Conservation (phyloP, 2,329 filamentous ascomycete species). For the Pezicula radicicola region DNA sequence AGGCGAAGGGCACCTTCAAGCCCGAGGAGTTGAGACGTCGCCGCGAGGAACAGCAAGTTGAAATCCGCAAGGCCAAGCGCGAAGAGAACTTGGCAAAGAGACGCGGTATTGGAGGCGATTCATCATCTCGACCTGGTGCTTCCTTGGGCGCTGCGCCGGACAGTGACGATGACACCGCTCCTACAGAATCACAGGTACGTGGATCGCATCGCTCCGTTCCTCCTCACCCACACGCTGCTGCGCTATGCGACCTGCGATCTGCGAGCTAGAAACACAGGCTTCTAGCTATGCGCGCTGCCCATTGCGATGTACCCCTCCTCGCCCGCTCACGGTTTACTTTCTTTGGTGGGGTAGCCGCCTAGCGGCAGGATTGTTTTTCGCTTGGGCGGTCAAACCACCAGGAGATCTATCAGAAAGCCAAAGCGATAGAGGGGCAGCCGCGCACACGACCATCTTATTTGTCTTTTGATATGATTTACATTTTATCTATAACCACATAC, state of each 20-base stretch:
- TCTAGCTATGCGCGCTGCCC: too few relatives aligned
- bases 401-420: slow-evolving; percentile 6
- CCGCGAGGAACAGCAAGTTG: slow-evolving; percentile 98
- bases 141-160: slow-evolving; percentile 86
- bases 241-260: neutral
- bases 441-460: slow-evolving; percentile 5
- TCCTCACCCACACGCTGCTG: neutral
- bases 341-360: slow-evolving; percentile 24
- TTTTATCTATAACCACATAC: slow-evolving; percentile 11
- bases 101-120: slow-evolving; percentile 84
- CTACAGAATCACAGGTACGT: slow-evolving; percentile 93
- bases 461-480: slow-evolving; percentile 1
- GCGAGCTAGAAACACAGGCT: too few relatives aligned
- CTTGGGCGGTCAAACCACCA: slow-evolving; percentile 10
- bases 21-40: slow-evolving; percentile 97
- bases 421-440: neutral
- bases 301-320: too few relatives aligned
- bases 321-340: slow-evolving; percentile 20
- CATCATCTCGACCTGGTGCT: slow-evolving; percentile 67
- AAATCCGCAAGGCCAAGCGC: slow-evolving; percentile 97
- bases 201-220: slow-evolving; percentile 6
- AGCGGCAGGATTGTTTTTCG: slow-evolving; percentile 25
- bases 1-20: slow-evolving; percentile 99
- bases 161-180: slow-evolving; percentile 94
- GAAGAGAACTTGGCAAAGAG: slow-evolving; percentile 99